These are phyloP conservation scores for Globisporangium emineosum DNA, from an alignment of 352 stramenopile genomes.

Conservation along the genomic window DNA sequence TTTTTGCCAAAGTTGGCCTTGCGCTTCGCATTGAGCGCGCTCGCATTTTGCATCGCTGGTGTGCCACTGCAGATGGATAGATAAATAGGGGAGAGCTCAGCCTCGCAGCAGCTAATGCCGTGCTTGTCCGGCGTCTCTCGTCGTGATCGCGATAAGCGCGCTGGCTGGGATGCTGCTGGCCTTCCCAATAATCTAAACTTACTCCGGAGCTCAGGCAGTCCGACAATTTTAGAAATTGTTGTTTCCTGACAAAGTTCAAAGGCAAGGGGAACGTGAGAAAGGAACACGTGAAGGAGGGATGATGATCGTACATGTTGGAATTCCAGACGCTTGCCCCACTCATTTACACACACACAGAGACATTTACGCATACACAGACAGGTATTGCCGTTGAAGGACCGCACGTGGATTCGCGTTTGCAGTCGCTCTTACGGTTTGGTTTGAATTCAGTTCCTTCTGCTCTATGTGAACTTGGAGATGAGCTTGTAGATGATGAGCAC, in stretches of 20 bases:
- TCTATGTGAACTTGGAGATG: constrained; percentile 60
- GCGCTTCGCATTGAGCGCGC: constrained; percentile 22
- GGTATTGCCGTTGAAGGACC: background rate
- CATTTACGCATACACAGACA: background rate
- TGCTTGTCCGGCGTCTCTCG: background rate
- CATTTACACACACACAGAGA: background rate
- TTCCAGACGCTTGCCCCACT: background rate
- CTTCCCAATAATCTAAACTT: background rate
- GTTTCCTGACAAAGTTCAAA: background rate
- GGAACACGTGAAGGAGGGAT: background rate
- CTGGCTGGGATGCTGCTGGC: background rate
- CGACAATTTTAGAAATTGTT: background rate
- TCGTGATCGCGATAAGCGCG: background rate
- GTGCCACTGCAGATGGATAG: too few relatives aligned
- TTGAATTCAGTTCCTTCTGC: background rate
- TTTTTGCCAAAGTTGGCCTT: constrained; percentile 27
- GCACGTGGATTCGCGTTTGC: background rate
- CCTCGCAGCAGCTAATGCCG: background rate
- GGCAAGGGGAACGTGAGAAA: too few relatives aligned
- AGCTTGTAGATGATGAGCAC: constrained; percentile 71
- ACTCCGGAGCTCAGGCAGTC: background rate
- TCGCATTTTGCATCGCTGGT: constrained; percentile 16
- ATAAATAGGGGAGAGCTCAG: too few relatives aligned
- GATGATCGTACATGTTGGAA: background rate
- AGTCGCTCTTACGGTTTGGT: background rate